phyloP scores from a whole-genome alignment of 1,284 basidiomycete species.

The Ceratobasidium papillatum region DNA sequence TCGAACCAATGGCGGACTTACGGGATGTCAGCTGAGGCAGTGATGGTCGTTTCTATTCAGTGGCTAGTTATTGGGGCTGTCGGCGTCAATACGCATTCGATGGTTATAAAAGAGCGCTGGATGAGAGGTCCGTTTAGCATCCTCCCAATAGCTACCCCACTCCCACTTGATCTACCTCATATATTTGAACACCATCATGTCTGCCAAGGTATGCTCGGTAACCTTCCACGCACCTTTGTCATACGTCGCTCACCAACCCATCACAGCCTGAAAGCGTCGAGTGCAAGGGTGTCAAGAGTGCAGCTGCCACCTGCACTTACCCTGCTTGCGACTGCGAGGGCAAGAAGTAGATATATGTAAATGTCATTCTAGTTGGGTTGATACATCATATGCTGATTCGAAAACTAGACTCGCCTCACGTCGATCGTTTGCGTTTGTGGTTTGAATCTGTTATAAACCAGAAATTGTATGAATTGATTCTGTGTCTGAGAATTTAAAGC shows the following conservation, averaged over 20 bases:
- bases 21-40: background rate
- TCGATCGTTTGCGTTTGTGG: background rate
- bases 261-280: background rate
- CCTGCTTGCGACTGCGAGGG: slow-evolving; percentile 15
- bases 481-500: background rate
- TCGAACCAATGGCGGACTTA: slow-evolving; percentile 1
- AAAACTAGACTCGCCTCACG: background rate
- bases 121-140: background rate
- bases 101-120: background rate
- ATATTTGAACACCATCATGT: slow-evolving; percentile 7
- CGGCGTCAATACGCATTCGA: background rate
- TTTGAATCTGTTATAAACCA: background rate
- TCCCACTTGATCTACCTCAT: background rate
- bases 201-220: slow-evolving; percentile 4
- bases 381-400: background rate
- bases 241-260: background rate
- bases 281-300: slow-evolving; percentile 15
- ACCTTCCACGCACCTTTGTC: background rate
- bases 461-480: background rate
- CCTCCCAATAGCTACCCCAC: background rate
- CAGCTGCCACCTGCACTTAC: background rate
- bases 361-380: background rate
- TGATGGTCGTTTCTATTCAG: background rate
- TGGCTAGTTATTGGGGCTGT: background rate
- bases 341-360: slow-evolving; percentile 22